A percentile compares a stretch with the other conserved stretches of the same genome.
Evolutionary conservation across 352 stramenopile genomes (phyloP).

Genomic region (Pythium insidiosum): DNA sequence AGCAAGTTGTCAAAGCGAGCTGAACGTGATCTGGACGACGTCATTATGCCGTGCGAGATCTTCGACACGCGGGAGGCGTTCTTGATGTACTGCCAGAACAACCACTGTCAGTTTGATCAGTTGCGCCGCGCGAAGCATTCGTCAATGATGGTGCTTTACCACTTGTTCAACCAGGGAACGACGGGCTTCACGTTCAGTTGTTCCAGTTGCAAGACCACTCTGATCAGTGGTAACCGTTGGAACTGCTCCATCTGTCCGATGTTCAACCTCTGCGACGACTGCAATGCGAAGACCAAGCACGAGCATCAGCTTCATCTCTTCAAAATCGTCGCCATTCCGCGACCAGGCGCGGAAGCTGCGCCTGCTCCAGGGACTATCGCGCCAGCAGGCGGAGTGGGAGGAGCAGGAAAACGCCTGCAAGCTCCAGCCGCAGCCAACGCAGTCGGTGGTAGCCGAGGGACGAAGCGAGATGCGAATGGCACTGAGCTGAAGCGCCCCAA

Average conservation of each 20-base stretch:
- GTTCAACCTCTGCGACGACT: constrained; percentile 95
- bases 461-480: constrained; percentile 19
- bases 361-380: constrained; percentile 15
- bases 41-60: constrained; percentile 97
- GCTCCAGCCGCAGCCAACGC: neutral
- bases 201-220: constrained; percentile 89
- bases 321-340: constrained; percentile 86
- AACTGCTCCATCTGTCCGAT: constrained; percentile 95
- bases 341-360: constrained; percentile 37
- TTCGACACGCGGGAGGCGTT: constrained; percentile 90
- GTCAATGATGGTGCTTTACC: constrained; percentile 83
- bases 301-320: constrained; percentile 91
- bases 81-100: constrained; percentile 86
- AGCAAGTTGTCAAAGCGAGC: constrained; percentile 25
- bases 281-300: constrained; percentile 88
- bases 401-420: constrained; percentile 17
- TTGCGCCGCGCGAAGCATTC: constrained; percentile 77
- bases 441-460: constrained; percentile 8
- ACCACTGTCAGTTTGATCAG: constrained; percentile 80
- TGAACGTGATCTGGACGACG: constrained; percentile 71
- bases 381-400: constrained; percentile 7
- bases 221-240: constrained; percentile 93
- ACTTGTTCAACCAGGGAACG: constrained; percentile 91
- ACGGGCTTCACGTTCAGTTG: constrained; percentile 98
- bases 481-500: constrained; percentile 18